phyloP scores from a whole-genome alignment of 2,329 filamentous ascomycete species.

The Fonsecaea erecta region DNA sequence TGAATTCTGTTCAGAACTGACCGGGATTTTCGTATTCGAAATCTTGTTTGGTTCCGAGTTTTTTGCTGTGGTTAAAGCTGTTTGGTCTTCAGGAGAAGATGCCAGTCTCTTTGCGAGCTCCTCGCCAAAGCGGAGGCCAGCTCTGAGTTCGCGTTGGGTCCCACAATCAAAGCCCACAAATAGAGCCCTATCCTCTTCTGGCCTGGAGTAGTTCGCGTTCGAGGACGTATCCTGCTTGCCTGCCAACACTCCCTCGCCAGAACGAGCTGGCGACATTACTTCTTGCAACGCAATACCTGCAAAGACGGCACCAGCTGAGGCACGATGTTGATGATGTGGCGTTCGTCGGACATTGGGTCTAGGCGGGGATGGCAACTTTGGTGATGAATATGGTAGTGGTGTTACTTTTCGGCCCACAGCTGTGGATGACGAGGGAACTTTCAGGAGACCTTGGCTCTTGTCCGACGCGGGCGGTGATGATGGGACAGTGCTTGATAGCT shows the following conservation, averaged over 20 bases:
- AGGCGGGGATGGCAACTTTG: slow-evolving; percentile 36
- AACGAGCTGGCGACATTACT: slow-evolving; percentile 29
- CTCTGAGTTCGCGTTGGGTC: slow-evolving; percentile 48
- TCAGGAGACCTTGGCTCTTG: slow-evolving; percentile 19
- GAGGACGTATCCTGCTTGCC: slow-evolving; percentile 19
- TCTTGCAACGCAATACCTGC: slow-evolving; percentile 33
- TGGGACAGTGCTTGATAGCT: slow-evolving; percentile 35
- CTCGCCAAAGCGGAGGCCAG: slow-evolving; percentile 50
- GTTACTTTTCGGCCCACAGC: slow-evolving; percentile 32
- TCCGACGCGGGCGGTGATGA: slow-evolving; percentile 34
- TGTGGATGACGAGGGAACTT: slow-evolving; percentile 20
- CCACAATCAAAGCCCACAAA: slow-evolving; percentile 44
- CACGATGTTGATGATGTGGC: slow-evolving; percentile 29
- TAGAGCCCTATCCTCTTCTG: slow-evolving; percentile 19
- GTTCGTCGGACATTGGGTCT: slow-evolving; percentile 37
- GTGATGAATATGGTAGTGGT: slow-evolving; percentile 35
- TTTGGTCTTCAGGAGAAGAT: slow-evolving; percentile 16
- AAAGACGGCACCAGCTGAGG: slow-evolving; percentile 27
- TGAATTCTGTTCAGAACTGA: neutral
- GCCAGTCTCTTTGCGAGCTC: slow-evolving; percentile 47
- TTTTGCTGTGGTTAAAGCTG: slow-evolving; percentile 9
- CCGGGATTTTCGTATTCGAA: neutral
- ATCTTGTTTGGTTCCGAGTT: neutral
- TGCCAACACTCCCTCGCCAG: slow-evolving; percentile 15
- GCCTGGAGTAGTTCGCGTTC: slow-evolving; percentile 3